Base-by-base conservation (phyloP, 2,329 filamentous ascomycete species). In the Beauveria bassiana region DNA sequence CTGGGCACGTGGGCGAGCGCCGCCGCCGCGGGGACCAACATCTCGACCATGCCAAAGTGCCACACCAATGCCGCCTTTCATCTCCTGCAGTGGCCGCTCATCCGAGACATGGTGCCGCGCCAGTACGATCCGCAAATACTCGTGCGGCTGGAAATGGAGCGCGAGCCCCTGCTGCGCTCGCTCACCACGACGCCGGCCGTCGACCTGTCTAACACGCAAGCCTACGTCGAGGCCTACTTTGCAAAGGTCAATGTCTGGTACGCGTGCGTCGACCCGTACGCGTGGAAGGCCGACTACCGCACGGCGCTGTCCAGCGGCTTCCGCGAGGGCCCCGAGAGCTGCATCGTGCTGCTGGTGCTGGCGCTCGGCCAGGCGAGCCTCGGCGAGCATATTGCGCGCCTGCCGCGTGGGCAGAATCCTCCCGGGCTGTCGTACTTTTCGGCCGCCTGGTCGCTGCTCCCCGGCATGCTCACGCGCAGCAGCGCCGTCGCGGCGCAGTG, bases 211-310 rank as follows among this genome's bases (percentile, higher is more conserved):
- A 91, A 91, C 70, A 89, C 87, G 1, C 82, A 86, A 52, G 81
- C 86, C 4, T 93, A 92, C 71, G 87, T 91, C 46, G 86, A 89
- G 69, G 87, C 90, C 1, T 93, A 91, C 72, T 95, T 93, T 69
- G 86, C 89, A 62, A 81, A 87, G 47, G 90, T 92, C 63, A 93
- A 93, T 66, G 81, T 92, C 3, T 93, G 90, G 88, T 93, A 93
- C 68, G 90, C 90, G 10, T 91, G 89, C 67, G 89, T 95, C 40
- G 93, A 92, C 70, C 90, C 90, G 1, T 90, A 90, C 71, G 89
- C 86, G 1, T 95, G 90, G 90, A 80, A 83, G 47, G 85, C 81
- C 63, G 87, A 91, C 70, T 93, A 93, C 70, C 84, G 86, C 31
- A 88, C 82, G 5, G 90, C 90, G 0, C 79, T 92, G 7, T 88